A percentile compares a stretch with the other conserved stretches of the same genome.
Conservation (phyloP, 495 filamentous ascomycete genomes). For the Tuber umbilicatum region DNA sequence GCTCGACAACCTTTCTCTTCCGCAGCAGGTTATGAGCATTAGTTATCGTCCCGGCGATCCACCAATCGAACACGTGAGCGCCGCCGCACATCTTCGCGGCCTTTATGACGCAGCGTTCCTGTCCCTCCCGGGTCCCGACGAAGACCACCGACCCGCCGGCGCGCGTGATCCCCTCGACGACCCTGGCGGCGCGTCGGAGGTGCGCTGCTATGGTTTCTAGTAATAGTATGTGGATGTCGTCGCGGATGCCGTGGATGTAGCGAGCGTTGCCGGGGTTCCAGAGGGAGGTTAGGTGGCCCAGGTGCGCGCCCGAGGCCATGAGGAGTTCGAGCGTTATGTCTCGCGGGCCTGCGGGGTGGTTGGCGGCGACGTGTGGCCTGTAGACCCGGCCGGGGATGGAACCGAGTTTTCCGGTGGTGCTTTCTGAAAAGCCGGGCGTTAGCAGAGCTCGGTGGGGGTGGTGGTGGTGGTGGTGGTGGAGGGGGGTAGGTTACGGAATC, state of each 20-base stretch:
- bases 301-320: constrained; percentile 81
- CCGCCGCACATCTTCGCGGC: constrained; percentile 70
- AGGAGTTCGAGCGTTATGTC: constrained; percentile 87
- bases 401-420: constrained; percentile 49
- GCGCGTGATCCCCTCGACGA: constrained; percentile 79
- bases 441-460: constrained; percentile 6
- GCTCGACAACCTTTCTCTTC: constrained; percentile 56
- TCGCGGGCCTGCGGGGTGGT: constrained; percentile 63
- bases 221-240: constrained; percentile 88
- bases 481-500: constrained; percentile 27
- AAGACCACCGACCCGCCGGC: constrained; percentile 82
- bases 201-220: constrained; percentile 81
- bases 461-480: neutral
- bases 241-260: constrained; percentile 88
- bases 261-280: constrained; percentile 94
- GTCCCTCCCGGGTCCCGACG: constrained; percentile 75
- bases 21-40: constrained; percentile 84
- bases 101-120: constrained; percentile 67
- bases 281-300: constrained; percentile 83
- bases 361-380: constrained; percentile 59
- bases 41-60: constrained; percentile 87
- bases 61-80: constrained; percentile 88
- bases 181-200: constrained; percentile 78
- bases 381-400: constrained; percentile 54
- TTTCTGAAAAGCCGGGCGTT: constrained; percentile 16